A percentile compares a stretch with the other conserved stretches of the same genome.
phyloP scores from a whole-genome alignment of 2,329 filamentous ascomycete species.

The Magnaporthiopsis poae region DNA sequence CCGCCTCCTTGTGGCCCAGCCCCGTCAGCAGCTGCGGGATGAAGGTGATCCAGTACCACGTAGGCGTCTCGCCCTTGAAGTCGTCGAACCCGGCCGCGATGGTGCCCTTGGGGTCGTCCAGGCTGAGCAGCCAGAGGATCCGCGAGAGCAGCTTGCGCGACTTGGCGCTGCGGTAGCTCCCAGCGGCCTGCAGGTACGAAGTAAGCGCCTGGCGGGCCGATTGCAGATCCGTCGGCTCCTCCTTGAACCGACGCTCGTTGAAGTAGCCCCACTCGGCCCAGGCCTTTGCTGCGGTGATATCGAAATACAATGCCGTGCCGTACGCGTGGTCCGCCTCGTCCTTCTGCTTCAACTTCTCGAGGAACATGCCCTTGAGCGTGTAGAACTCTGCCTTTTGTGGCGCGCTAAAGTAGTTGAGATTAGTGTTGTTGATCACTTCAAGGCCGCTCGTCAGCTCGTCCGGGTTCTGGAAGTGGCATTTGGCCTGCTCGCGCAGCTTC shows the following conservation, averaged over 20 bases:
- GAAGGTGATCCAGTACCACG: conserved; percentile 99
- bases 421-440: conserved; percentile 99
- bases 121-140: conserved; percentile 87
- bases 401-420: conserved; percentile 92
- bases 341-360: conserved; percentile 84
- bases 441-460: conserved; percentile 84
- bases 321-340: conserved; percentile 89
- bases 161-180: conserved; percentile 94
- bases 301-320: conserved; percentile 88
- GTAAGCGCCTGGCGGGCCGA: conserved; percentile 85
- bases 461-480: conserved; percentile 95
- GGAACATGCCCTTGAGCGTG: conserved; percentile 97
- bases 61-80: conserved; percentile 92
- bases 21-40: conserved; percentile 93
- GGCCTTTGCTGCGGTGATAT: conserved; percentile 88
- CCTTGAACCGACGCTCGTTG: conserved; percentile 92
- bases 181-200: conserved; percentile 90
- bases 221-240: conserved; percentile 70
- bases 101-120: conserved; percentile 77
- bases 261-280: conserved; percentile 99
- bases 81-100: conserved; percentile 83
- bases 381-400: conserved; percentile 98
- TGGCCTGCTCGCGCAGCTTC: conserved; percentile 95
- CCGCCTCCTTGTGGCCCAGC: conserved; percentile 81
- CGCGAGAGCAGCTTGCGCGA: conserved; percentile 86